Conservation (phyloP, 164 flowering plant species). For the Liriodendron chinense region DNA sequence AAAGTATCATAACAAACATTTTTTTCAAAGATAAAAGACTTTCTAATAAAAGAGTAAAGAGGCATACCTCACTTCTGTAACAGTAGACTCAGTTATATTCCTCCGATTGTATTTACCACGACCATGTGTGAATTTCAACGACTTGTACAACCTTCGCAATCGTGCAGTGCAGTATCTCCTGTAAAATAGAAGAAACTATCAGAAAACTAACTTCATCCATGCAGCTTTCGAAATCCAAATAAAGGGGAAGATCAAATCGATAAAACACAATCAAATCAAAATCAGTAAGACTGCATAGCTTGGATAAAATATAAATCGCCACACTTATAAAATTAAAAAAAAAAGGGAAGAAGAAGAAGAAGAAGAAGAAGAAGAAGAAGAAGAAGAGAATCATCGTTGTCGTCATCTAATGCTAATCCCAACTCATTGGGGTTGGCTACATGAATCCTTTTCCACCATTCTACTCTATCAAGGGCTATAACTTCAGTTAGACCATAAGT, state of each 20-base stretch:
- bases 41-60: neutral
- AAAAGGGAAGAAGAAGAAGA: too few relatives aligned
- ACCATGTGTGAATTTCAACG: slow-evolving; percentile 94
- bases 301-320: neutral
- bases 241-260: neutral
- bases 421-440: too few relatives aligned
- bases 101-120: slow-evolving; percentile 71
- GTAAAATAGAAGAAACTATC: slow-evolving; percentile 7
- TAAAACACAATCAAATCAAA: neutral
- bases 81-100: slow-evolving; percentile 58
- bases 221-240: neutral
- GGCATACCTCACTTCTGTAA: slow-evolving; percentile 86
- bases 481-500: too few relatives aligned
- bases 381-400: too few relatives aligned
- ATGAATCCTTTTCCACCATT: too few relatives aligned
- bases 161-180: slow-evolving; percentile 98
- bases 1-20: neutral
- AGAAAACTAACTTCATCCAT: neutral
- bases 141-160: slow-evolving; percentile 81
- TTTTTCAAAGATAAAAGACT: too few relatives aligned
- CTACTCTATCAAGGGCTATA: too few relatives aligned
- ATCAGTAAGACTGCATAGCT: neutral
- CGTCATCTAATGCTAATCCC: too few relatives aligned
- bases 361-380: too few relatives aligned
- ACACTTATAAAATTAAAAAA: too few relatives aligned